Evolutionary conservation across 257 asterid species (phyloP), one percentile per base, ranked within the genome.

Genomic region (Paraleonurus japonicus): DNA sequence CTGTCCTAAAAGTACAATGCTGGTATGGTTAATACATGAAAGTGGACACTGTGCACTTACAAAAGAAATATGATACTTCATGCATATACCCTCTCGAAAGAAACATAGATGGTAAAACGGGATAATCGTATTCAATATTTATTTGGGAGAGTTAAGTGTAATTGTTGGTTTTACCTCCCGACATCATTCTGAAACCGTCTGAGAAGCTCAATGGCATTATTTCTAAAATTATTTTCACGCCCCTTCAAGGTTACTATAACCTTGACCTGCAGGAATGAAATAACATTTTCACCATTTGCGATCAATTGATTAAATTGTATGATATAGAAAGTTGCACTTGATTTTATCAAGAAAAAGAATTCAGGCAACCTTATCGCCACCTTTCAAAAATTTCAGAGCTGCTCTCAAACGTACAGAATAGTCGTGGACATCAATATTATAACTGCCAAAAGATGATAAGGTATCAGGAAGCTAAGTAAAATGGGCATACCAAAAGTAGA

Each of bases 351-450:
- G 61, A 20, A 27, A 30, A 55, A 69, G 61, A 79, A 66, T 24
- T 60, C 67, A 50, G 81, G 53, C 74, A 80, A 94, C 99, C 98
- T 89, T 95, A 74, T 95, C 98, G 26, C 99, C 99, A 48, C 89
- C 95, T 73, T 82, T 87, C 83, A 92, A 81, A 75, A 95, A 95
- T 75, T 77, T 95, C 84, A 83, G 89, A 30, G 99, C 99, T 23
- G 98, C 95, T 84, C 64, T 89, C 92, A 95, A 75, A 32, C 97
- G 98, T 76, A 95, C 99, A 6, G 95, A 73, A 71, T 95, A 95
- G 86, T 95, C 99, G 69, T 95, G 99, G 61, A 81, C 90, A 65
- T 92, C 99, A 66, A 95, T 95, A 75, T 92, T 95, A 71, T 85
- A 95, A 61, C 99, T 95, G 99, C 80, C 83, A 82, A 15, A 70